phyloP scores from a whole-genome alignment of 805 yeast genomes.

The Saccharomyces cerevisiae region DNA sequence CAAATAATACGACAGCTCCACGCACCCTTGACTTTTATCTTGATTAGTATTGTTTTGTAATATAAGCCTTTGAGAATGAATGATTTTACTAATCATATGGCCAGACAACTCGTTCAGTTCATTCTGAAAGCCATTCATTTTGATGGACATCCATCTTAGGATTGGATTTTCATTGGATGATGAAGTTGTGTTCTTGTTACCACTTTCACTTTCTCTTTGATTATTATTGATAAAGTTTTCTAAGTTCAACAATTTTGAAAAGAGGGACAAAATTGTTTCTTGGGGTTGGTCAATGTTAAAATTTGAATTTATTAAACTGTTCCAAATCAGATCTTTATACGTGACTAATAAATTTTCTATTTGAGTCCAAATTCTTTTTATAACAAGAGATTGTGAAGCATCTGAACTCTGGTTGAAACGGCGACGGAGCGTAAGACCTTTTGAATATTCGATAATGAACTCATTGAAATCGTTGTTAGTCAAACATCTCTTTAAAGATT shows the following conservation, averaged over 20 bases:
- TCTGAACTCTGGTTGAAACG: slow-evolving; percentile 14
- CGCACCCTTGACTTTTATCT: slow-evolving; percentile 20
- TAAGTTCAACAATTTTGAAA: slow-evolving; percentile 52
- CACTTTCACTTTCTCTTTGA: slow-evolving; percentile 25
- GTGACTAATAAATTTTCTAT: slow-evolving; percentile 45
- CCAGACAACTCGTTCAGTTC: slow-evolving; percentile 36
- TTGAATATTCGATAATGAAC: slow-evolving; percentile 48
- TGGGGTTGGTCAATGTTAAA: slow-evolving; percentile 14
- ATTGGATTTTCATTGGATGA: slow-evolving; percentile 49
- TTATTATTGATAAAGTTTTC: not conserved
- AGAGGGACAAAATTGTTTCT: slow-evolving; percentile 34
- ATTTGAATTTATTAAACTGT: slow-evolving; percentile 30
- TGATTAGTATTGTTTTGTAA: slow-evolving; percentile 19
- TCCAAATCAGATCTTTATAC: slow-evolving; percentile 51
- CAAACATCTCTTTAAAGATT: slow-evolving; percentile 36
- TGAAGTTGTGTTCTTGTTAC: not conserved
- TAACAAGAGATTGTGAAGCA: slow-evolving; percentile 21
- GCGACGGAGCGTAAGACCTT: slow-evolving; percentile 34
- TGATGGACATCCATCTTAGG: slow-evolving; percentile 49
- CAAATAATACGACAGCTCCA: slow-evolving; percentile 30
- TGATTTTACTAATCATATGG: slow-evolving; percentile 35
- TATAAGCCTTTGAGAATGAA: slow-evolving; percentile 35
- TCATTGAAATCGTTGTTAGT: slow-evolving; percentile 47
- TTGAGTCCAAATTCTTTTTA: slow-evolving; percentile 47
- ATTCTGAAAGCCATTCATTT: slow-evolving; percentile 34